Evolutionary conservation across 2,329 filamentous ascomycete genomes (phyloP).

Genomic region (Pseudogymnoascus sp.): DNA sequence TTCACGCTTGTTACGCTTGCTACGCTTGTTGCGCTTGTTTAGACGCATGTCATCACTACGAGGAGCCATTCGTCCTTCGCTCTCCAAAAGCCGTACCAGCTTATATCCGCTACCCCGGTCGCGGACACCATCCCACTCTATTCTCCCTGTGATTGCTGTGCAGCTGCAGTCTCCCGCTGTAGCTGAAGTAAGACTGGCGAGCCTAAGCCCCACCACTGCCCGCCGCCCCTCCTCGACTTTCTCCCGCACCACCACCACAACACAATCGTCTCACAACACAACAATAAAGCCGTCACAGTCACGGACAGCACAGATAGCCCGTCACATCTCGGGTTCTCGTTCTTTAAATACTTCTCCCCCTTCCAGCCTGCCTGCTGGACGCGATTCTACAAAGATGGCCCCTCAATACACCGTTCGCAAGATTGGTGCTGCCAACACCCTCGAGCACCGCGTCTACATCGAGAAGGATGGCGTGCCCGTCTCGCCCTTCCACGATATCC

Average conservation of each 20-base stretch:
- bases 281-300: slow-evolving; percentile 17
- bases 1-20: background rate
- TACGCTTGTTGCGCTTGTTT: slow-evolving; percentile 12
- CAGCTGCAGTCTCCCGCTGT: slow-evolving; percentile 9
- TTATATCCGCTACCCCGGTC: background rate
- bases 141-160: background rate
- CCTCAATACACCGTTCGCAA: slow-evolving; percentile 72
- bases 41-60: slow-evolving; percentile 33
- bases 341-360: slow-evolving; percentile 18
- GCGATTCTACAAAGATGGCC: slow-evolving; percentile 42
- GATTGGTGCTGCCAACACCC: slow-evolving; percentile 80
- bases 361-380: slow-evolving; percentile 15
- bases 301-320: slow-evolving; percentile 35
- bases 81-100: background rate
- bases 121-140: background rate
- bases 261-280: slow-evolving; percentile 14
- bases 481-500: slow-evolving; percentile 97
- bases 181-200: slow-evolving; percentile 13
- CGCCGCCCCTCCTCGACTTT: slow-evolving; percentile 19
- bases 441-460: slow-evolving; percentile 95
- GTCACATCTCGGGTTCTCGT: slow-evolving; percentile 37
- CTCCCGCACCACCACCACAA: slow-evolving; percentile 16
- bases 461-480: slow-evolving; percentile 93
- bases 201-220: slow-evolving; percentile 13
- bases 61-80: background rate